Evolutionary conservation across 208 protist species (phyloP).

Genomic region (Perkinsela sp.): DNA sequence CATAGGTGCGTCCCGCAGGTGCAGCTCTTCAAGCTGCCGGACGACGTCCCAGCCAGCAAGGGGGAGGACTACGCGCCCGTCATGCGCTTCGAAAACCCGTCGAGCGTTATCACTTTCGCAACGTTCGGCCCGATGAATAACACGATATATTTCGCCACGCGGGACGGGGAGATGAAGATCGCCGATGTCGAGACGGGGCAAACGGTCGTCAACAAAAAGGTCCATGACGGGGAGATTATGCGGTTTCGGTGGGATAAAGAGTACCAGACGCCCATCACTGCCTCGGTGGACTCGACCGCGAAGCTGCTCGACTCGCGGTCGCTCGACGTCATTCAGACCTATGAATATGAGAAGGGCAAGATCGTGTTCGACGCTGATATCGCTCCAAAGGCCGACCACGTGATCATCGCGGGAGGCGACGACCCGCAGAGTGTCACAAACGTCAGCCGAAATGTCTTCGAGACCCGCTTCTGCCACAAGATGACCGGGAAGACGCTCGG

Average conservation of each 20-base stretch:
- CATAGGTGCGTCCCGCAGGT: slow-evolving; percentile 44
- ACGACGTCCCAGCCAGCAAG: slow-evolving; percentile 19
- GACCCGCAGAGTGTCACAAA: slow-evolving; percentile 77
- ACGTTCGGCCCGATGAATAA: slow-evolving; percentile 83
- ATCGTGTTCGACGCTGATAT: slow-evolving; percentile 86
- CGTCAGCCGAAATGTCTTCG: slow-evolving; percentile 66
- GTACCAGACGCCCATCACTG: slow-evolving; percentile 64
- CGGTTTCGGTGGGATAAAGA: slow-evolving; percentile 65
- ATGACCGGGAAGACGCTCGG: slow-evolving; percentile 78
- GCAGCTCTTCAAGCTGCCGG: slow-evolving; percentile 5
- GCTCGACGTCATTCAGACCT: slow-evolving; percentile 68
- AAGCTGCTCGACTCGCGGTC: slow-evolving; percentile 76
- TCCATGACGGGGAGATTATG: slow-evolving; percentile 20
- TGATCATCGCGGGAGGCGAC: slow-evolving; percentile 85
- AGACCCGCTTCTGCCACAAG: slow-evolving; percentile 85
- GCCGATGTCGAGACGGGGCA: slow-evolving; percentile 65
- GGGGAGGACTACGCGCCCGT: slow-evolving; percentile 21
- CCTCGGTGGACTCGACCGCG: slow-evolving; percentile 71
- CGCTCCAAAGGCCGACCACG: slow-evolving; percentile 50
- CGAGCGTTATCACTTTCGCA: slow-evolving; percentile 46
- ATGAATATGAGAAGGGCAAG: slow-evolving; percentile 49
- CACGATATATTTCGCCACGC: slow-evolving; percentile 64
- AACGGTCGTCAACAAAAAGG: slow-evolving; percentile 19
- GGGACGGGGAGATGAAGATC: slow-evolving; percentile 67
- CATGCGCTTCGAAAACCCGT: slow-evolving; percentile 21